Evolutionary conservation across 768 basidiomycete genomes (phyloP), one percentile per base, ranked within the genome.

Genomic region (Neoboletus brunneissimus): DNA sequence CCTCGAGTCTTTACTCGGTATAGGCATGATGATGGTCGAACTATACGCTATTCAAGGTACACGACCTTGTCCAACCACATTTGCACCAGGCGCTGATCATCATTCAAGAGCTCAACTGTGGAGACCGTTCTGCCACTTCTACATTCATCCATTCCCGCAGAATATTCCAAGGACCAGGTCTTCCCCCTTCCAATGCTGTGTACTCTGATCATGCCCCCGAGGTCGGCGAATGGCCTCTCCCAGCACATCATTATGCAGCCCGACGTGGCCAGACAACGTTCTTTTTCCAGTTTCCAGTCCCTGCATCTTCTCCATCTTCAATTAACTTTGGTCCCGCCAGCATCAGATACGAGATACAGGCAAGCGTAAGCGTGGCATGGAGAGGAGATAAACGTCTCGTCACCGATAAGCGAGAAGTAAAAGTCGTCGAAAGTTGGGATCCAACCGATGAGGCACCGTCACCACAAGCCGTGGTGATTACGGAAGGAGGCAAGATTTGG

Each of bases 141-240:
- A 87, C 84, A 0, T 93, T 92, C 63, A 69, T 91, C 31, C 87
- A 88, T 59, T 81, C 77, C 54, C 79, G 82, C 29, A 79, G 88
- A 32, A 67, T 89, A 7, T 94, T 91, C 66, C 91, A 93, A 71
- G 91, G 90, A 3, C 88, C 87, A 3, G 85, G 84, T 18, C 75
- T 92, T 8, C 91, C 91, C 0, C 89, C 89, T 9, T 92, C 91
- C 12, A 93, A 93, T 67, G 88, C 91, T 2, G 89, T 94, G 0
- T 78, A 86, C 53, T 77, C 83, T 1, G 79, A 86, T 66, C 41
- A 68, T 53, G 7, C 47, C 45, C 80, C 85, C 2, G 66, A 73
- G 5, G 77, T 82, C 16, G 86, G 80, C 1, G 82, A 85, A 55
- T 79, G 82, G 1, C 78, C 78, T 0, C 71, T 93, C 4, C 89